These are phyloP conservation scores for Kalanchoe fedtschenkoi DNA, from an alignment of 164 flowering plant genomes.

Conservation along the genomic window DNA sequence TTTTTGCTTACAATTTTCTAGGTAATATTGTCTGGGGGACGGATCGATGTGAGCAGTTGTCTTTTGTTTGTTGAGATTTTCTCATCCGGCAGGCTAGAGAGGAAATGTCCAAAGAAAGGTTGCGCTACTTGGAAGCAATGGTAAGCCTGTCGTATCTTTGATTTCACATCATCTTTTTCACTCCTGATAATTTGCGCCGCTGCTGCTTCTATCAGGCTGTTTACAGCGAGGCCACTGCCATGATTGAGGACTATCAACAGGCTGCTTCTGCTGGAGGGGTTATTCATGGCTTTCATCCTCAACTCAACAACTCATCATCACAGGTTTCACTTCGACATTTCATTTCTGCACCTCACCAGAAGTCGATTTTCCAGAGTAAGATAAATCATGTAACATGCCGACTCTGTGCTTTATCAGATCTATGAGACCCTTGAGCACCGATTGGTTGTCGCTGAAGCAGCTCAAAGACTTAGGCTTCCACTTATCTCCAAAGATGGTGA, in stretches of 20 bases:
- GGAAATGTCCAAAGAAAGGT: constrained; percentile 82
- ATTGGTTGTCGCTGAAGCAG: constrained; percentile 79
- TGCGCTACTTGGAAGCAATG: constrained; percentile 91
- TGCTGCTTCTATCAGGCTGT: constrained; percentile 41
- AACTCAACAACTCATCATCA: constrained; percentile 57
- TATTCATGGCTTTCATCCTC: constrained; percentile 48
- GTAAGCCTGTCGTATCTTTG: constrained; percentile 25
- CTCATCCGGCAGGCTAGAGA: constrained; percentile 64
- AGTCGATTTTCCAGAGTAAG: no score
- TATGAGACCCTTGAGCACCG: constrained; percentile 79
- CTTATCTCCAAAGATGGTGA: constrained; percentile 92
- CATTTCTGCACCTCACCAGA: background rate
- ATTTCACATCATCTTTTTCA: background rate
- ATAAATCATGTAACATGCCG: background rate
- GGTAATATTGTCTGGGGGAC: background rate
- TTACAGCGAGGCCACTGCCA: constrained; percentile 63
- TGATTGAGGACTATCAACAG: constrained; percentile 93
- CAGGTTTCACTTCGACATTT: constrained; percentile 34
- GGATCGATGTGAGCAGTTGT: background rate
- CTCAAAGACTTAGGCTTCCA: constrained; percentile 90
- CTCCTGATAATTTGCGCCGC: background rate
- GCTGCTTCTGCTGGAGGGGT: constrained; percentile 58
- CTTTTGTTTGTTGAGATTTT: background rate
- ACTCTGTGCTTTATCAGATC: constrained; percentile 30
- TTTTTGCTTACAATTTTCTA: background rate